Evolutionary conservation across 441 rosid species (phyloP).

Genomic region (Arabidopsis hybrid): DNA sequence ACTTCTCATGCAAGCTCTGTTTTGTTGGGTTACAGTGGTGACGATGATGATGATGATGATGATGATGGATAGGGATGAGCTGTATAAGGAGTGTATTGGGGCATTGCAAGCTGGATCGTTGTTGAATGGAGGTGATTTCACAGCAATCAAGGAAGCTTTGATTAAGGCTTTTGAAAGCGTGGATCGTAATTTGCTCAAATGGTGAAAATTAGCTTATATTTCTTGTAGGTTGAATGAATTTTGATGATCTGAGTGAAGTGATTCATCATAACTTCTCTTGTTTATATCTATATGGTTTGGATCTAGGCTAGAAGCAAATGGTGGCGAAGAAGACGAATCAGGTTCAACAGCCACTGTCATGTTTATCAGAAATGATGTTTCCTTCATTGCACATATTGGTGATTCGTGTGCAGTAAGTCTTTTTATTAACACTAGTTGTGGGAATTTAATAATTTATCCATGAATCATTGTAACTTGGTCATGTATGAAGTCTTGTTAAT

Average conservation of each 20-base stretch:
- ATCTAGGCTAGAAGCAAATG: conserved; percentile 65
- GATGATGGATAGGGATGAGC: conserved; percentile 66
- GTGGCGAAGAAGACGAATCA: conserved; percentile 73
- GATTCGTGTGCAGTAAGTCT: conserved; percentile 79
- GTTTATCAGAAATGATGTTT: conserved; percentile 60
- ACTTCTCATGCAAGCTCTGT: conserved; percentile 18
- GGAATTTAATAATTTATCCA: background rate
- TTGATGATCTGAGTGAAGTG: conserved; percentile 15
- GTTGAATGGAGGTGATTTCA: conserved; percentile 65
- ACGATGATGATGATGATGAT: conserved; percentile 15
- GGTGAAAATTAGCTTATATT: conserved; percentile 51
- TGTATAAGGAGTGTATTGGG: conserved; percentile 77
- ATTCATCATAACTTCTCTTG: background rate
- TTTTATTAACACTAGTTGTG: background rate
- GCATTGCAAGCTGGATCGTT: conserved; percentile 79
- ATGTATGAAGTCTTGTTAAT: conserved; percentile 8
- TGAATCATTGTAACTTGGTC: background rate
- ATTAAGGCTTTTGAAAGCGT: conserved; percentile 69
- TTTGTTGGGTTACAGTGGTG: background rate
- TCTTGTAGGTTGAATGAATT: background rate
- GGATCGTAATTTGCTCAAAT: conserved; percentile 66
- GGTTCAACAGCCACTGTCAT: conserved; percentile 90
- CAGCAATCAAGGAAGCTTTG: conserved; percentile 58
- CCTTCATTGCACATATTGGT: conserved; percentile 83
- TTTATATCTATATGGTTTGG: conserved; percentile 11